These are phyloP conservation scores for Teunomyces gatunensis DNA, from an alignment of 805 yeast genomes.

Conservation along the genomic window DNA sequence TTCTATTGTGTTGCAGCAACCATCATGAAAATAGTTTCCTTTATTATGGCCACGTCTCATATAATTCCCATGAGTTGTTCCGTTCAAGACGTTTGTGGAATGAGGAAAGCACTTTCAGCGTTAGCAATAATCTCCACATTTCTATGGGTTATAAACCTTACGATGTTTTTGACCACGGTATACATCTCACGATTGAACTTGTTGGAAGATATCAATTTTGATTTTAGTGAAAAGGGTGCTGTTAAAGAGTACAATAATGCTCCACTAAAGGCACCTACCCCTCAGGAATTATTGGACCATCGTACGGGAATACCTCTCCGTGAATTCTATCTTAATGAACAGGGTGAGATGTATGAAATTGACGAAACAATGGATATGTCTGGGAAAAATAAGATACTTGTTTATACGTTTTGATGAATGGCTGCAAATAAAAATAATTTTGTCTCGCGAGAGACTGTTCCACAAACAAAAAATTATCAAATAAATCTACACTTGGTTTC, in stretches of 20 bases:
- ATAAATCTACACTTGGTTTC: too few species aligned
- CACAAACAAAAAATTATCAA: not conserved
- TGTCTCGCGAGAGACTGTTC: not conserved
- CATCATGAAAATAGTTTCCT: slow-evolving; percentile 33
- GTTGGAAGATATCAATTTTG: slow-evolving; percentile 32
- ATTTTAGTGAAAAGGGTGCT: slow-evolving; percentile 19
- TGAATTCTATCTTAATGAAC: slow-evolving; percentile 26
- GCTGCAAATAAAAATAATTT: not conserved
- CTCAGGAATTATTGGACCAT: not conserved
- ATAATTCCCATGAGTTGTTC: slow-evolving; percentile 27
- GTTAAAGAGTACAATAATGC: slow-evolving; percentile 5
- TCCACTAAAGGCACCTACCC: not conserved
- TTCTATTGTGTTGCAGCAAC: slow-evolving; percentile 37
- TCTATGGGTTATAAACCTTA: slow-evolving; percentile 36
- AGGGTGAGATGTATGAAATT: slow-evolving; percentile 31
- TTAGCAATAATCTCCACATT: slow-evolving; percentile 38
- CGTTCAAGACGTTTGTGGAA: slow-evolving; percentile 19
- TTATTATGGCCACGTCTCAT: slow-evolving; percentile 26
- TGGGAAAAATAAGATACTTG: slow-evolving; percentile 26
- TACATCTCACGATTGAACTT: slow-evolving; percentile 36
- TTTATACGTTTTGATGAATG: slow-evolving; percentile 22
- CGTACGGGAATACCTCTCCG: slow-evolving; percentile 19
- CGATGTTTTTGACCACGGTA: slow-evolving; percentile 37
- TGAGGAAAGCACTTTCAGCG: slow-evolving; percentile 35
- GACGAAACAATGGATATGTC: slow-evolving; percentile 14